Evolutionary conservation across 2,329 filamentous ascomycete species (phyloP).

Genomic region (Phoma sp.): DNA sequence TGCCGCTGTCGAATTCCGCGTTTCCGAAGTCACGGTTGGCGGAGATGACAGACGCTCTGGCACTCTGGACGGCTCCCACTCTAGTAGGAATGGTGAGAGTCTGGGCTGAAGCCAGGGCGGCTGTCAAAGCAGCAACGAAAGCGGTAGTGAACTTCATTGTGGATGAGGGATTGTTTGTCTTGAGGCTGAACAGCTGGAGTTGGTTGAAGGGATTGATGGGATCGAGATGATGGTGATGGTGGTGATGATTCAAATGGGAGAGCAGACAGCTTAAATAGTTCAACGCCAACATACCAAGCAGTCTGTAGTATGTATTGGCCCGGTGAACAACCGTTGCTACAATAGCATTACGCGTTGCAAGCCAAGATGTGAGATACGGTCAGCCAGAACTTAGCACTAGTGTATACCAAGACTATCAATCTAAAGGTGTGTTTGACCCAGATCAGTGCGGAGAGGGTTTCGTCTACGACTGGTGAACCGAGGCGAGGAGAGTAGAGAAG

Average conservation of each 20-base stretch:
- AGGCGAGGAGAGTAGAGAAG: not conserved
- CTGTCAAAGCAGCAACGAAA: not conserved
- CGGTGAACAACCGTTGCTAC: not conserved
- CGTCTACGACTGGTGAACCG: not conserved
- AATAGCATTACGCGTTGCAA: not conserved
- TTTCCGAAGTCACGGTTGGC: not conserved
- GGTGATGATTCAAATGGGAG: not conserved
- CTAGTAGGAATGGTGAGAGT: conserved; percentile 2
- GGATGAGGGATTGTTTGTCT: not conserved
- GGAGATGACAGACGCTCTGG: not conserved
- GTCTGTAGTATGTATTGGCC: not conserved
- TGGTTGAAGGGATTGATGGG: not conserved
- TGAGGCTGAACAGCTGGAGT: not conserved
- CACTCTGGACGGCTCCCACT: not conserved
- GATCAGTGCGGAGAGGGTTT: not conserved
- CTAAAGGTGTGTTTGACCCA: not conserved
- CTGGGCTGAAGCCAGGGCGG: not conserved
- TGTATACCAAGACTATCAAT: not conserved
- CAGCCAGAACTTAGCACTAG: not conserved
- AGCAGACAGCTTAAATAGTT: not conserved
- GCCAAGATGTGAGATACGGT: not conserved
- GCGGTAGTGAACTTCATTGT: not conserved
- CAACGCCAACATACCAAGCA: not conserved
- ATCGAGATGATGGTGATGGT: not conserved
- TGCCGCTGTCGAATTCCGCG: conserved; percentile 4